Percentiles rank a stretch among this genome's conserved stretches.
phyloP scores from a whole-genome alignment of 2,329 filamentous ascomycete genomes.

The Colletotrichum brevisporum region DNA sequence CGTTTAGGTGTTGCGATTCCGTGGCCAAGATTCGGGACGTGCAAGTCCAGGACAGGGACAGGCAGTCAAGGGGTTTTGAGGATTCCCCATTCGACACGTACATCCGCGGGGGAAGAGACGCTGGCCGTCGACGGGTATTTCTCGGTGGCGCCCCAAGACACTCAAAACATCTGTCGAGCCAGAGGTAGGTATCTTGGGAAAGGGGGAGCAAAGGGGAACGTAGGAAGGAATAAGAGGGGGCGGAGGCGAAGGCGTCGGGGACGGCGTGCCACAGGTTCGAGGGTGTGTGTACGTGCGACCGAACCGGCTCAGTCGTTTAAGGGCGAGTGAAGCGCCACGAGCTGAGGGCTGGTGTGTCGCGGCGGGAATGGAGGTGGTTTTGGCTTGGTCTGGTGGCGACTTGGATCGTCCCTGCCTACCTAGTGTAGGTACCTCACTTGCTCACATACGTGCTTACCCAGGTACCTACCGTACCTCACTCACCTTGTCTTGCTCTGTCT shows the following conservation, averaged over 20 bases:
- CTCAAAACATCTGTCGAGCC: background rate
- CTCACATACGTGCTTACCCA: too few relatives aligned
- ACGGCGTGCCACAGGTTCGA: constrained; percentile 31
- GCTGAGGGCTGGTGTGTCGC: constrained; percentile 32
- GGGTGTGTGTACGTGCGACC: constrained; percentile 29
- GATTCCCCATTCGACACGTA: constrained; percentile 28
- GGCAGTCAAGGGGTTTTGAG: constrained; percentile 39
- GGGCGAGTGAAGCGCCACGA: constrained; percentile 39
- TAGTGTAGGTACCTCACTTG: background rate
- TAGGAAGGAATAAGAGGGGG: constrained; percentile 12
- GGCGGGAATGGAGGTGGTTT: constrained; percentile 38
- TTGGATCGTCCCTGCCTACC: constrained; percentile 35
- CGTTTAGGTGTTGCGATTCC: background rate
- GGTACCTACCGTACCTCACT: background rate
- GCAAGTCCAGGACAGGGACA: constrained; percentile 32
- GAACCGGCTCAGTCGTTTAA: constrained; percentile 32
- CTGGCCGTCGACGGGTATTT: background rate
- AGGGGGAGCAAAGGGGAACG: constrained; percentile 16
- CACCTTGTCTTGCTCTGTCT: too few relatives aligned
- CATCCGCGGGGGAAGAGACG: background rate
- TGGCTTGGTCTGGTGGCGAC: constrained; percentile 38
- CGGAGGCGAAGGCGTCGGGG: constrained; percentile 13
- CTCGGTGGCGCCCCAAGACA: background rate
- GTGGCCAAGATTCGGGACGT: constrained; percentile 12
- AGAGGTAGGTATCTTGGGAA: constrained; percentile 5